A percentile compares a stretch with the other conserved stretches of the same genome.
phyloP scores from a whole-genome alignment of 345 rosid genomes.

The Eucalyptus pauciflora region DNA sequence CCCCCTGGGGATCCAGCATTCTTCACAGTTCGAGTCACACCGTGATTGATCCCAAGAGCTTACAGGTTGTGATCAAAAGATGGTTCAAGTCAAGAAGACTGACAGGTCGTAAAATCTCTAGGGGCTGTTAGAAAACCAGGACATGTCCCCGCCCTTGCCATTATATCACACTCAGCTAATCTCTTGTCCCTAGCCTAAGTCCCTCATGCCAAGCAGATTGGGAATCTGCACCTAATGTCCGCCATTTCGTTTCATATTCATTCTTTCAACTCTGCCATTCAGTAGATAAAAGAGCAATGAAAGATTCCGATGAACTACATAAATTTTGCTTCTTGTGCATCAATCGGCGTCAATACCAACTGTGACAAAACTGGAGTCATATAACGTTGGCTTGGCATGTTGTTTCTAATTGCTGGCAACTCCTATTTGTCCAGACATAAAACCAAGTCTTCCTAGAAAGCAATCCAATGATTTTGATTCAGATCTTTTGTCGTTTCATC shows the following conservation, averaged over 20 bases:
- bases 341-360: neutral
- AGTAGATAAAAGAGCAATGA: neutral
- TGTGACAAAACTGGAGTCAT: neutral
- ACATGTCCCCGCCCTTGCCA: neutral
- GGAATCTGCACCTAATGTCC: neutral
- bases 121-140: neutral
- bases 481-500: neutral
- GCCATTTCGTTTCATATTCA: neutral
- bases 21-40: conserved; percentile 10
- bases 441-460: neutral
- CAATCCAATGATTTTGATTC: neutral
- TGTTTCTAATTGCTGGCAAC: neutral
- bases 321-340: neutral
- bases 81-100: conserved; percentile 49
- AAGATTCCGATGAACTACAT: neutral
- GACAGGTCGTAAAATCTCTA: neutral
- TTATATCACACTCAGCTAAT: neutral
- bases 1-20: conserved; percentile 56
- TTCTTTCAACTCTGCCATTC: neutral
- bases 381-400: neutral
- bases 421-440: neutral
- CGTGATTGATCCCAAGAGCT: neutral
- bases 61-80: conserved; percentile 57
- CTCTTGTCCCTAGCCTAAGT: neutral
- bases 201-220: neutral